Percentiles rank a stretch among this genome's conserved stretches.
Conservation (phyloP, 2,329 filamentous ascomycete species). For the Apiospora rasikravindrae region DNA sequence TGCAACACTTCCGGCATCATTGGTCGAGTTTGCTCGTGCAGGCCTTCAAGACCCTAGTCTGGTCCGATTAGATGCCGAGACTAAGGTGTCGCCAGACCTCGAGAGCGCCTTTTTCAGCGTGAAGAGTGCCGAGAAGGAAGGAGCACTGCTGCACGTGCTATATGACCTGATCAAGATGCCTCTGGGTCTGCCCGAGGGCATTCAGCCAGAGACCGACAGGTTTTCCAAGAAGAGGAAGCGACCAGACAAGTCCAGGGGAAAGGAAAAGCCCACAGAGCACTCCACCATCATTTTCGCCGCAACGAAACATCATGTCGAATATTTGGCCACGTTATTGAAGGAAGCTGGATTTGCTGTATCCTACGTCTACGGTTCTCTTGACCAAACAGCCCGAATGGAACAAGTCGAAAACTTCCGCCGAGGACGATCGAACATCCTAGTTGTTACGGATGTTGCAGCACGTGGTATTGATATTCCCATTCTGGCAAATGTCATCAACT, state of each 20-base stretch:
- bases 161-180: slow-evolving; percentile 95
- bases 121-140: slow-evolving; percentile 93
- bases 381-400: slow-evolving; percentile 89
- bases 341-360: slow-evolving; percentile 87
- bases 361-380: slow-evolving; percentile 91
- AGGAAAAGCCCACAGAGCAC: slow-evolving; percentile 80
- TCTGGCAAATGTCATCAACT: slow-evolving; percentile 97
- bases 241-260: slow-evolving; percentile 56
- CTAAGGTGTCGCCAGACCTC: slow-evolving; percentile 95
- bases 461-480: slow-evolving; percentile 98
- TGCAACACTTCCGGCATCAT: slow-evolving; percentile 88
- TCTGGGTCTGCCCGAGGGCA: slow-evolving; percentile 62
- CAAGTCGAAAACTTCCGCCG: slow-evolving; percentile 89
- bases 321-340: slow-evolving; percentile 80
- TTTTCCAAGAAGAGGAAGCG: slow-evolving; percentile 77
- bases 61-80: slow-evolving; percentile 89
- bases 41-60: slow-evolving; percentile 91
- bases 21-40: slow-evolving; percentile 94
- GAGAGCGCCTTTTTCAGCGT: slow-evolving; percentile 93
- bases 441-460: slow-evolving; percentile 95
- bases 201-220: slow-evolving; percentile 51
- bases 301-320: slow-evolving; percentile 98
- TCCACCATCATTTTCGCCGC: slow-evolving; percentile 95
- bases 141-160: slow-evolving; percentile 84
- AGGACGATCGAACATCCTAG: slow-evolving; percentile 85